Base-by-base conservation (phyloP, 768 basidiomycete genomes). In the Russula olivacea region DNA sequence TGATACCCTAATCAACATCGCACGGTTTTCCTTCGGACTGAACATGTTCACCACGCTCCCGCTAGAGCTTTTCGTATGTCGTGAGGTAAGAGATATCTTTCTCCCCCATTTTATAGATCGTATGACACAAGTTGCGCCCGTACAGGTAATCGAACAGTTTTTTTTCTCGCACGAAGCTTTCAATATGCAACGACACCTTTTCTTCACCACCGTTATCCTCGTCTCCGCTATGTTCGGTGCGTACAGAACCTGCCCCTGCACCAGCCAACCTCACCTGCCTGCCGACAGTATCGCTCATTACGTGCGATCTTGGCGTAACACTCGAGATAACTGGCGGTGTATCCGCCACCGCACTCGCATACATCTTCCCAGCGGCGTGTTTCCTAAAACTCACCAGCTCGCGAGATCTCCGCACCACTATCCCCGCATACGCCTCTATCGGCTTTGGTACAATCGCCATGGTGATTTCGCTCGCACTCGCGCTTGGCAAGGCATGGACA, bases 41-140 rank as follows among this genome's bases (percentile, higher is more conserved):
- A 97, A 96, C 74, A 99, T 98, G 97, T 97, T 98, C 70, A 95
- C 95, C 1, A 99, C 97, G 0, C 83, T 98, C 23, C 97, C 97
- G 0, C 79, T 99, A 45, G 97, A 99, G 69, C 78, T 94, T 15
- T 99, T 98, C 72, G 97, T 99, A 28, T 99, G 97, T 71, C 83
- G 97, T 76, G 97, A 99, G 80, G 93, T 91, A 47, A 58, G 15
- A 17, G 38, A 15, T 40, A 40, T 15, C 23, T 21, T 47, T 2
- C 11, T 21, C 19, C 47, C 34, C 17, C 12, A 4, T 21, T 23
- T 6, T 19, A 9, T 21, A 21, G 3, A 34, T 14, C 6, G n/a
- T 25, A 40, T 51, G 28, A n/a, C 43, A 40, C 11, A 41, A 50
- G 12, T 40, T 11, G 25, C 34, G 0, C 12, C 45, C 36, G 5